phyloP scores from a whole-genome alignment of 2,329 filamentous ascomycete species.

The Dissoconium aciculare region DNA sequence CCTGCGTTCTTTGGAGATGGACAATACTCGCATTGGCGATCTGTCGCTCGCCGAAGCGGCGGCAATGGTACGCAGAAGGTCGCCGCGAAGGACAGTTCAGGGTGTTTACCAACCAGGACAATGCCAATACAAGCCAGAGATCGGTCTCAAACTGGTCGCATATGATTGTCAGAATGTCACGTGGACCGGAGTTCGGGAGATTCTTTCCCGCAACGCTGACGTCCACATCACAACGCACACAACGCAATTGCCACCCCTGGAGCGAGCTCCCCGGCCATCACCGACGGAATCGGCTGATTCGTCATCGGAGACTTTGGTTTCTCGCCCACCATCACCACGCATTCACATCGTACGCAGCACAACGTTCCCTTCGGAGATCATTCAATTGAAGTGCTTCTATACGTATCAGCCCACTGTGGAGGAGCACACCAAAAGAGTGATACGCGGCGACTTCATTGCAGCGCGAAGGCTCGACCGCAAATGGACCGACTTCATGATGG shows the following conservation, averaged over 20 bases:
- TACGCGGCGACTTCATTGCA: slow-evolving; percentile 58
- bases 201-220: slow-evolving; percentile 72
- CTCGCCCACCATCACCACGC: slow-evolving; percentile 8
- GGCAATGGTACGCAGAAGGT: slow-evolving; percentile 51
- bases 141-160: slow-evolving; percentile 62
- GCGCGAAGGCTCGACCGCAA: slow-evolving; percentile 73
- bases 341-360: slow-evolving; percentile 22
- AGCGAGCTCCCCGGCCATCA: slow-evolving; percentile 10
- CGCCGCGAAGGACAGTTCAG: slow-evolving; percentile 26
- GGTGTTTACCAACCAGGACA: slow-evolving; percentile 23
- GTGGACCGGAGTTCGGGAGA: slow-evolving; percentile 79
- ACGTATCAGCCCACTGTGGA: slow-evolving; percentile 91
- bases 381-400: slow-evolving; percentile 84
- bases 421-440: slow-evolving; percentile 76
- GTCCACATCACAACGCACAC: slow-evolving; percentile 37
- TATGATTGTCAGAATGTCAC: slow-evolving; percentile 89
- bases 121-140: slow-evolving; percentile 21
- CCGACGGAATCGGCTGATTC: slow-evolving; percentile 19
- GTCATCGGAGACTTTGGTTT: slow-evolving; percentile 11
- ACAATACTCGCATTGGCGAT: slow-evolving; percentile 85
- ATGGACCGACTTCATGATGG: slow-evolving; percentile 91
- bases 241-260: slow-evolving; percentile 15
- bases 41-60: slow-evolving; percentile 74
- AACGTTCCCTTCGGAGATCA: slow-evolving; percentile 61
- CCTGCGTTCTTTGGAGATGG: slow-evolving; percentile 64